phyloP scores from a whole-genome alignment of 129 eudicot genomes.

The Chrysanthemum seticuspe region DNA sequence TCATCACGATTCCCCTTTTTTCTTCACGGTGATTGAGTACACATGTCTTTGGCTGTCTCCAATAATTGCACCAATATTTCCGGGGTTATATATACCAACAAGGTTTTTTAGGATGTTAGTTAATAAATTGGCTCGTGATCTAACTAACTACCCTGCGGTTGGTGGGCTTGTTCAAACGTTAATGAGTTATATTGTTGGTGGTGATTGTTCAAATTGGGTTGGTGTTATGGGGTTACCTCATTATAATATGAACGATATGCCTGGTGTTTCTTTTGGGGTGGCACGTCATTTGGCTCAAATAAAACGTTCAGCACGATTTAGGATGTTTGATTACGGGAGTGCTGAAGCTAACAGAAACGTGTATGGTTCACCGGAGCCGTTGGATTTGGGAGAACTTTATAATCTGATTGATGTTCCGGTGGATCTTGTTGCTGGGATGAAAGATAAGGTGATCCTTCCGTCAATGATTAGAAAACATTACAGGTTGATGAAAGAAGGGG shows the following conservation, averaged over 20 bases:
- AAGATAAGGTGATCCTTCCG: conserved; percentile 82
- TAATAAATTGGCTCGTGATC: conserved; percentile 45
- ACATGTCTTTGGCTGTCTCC: conserved; percentile 60
- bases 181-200: conserved; percentile 82
- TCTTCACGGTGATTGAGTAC: conserved; percentile 62
- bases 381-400: conserved; percentile 77
- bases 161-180: conserved; percentile 96
- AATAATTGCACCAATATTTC: conserved; percentile 23
- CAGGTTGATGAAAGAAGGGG: conserved; percentile 57
- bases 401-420: conserved; percentile 75
- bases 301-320: conserved; percentile 47
- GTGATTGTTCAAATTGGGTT: conserved; percentile 92
- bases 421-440: conserved; percentile 87
- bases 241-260: conserved; percentile 96
- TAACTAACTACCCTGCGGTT: conserved; percentile 88
- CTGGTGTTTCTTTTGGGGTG: conserved; percentile 83
- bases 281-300: conserved; percentile 89
- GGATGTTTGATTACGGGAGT: conserved; percentile 86
- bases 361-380: conserved; percentile 74
- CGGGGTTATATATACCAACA: conserved; percentile 71
- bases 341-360: conserved; percentile 53
- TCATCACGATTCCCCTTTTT: conserved; percentile 68
- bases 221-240: conserved; percentile 89
- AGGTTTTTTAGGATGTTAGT: conserved; percentile 86
- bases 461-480: conserved; percentile 87